These are phyloP conservation scores for Typha latifolia DNA, from an alignment of 176 grass and related monocot genomes.

Conservation along the genomic window DNA sequence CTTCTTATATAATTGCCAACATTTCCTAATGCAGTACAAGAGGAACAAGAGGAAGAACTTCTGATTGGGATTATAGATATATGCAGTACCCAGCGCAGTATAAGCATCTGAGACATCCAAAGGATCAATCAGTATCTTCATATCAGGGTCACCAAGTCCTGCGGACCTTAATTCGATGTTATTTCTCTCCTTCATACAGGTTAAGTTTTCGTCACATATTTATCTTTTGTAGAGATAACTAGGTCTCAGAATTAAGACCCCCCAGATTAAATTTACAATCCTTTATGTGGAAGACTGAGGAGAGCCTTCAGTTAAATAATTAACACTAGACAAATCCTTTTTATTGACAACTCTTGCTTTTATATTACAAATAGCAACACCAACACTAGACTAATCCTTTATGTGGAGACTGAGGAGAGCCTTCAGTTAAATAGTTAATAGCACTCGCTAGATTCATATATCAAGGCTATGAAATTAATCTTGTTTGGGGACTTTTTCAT, in stretches of 20 bases:
- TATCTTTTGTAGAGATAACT: too few relatives aligned
- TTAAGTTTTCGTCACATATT: constrained; percentile 29
- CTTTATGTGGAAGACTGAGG: too few relatives aligned
- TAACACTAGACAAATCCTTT: neutral
- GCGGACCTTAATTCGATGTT: constrained; percentile 78
- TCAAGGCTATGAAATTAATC: too few relatives aligned
- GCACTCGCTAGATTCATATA: too few relatives aligned
- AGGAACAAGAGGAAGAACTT: constrained; percentile 21
- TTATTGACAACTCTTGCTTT: neutral
- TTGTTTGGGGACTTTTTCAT: too few relatives aligned
- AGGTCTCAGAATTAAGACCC: too few relatives aligned
- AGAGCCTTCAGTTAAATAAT: too few relatives aligned
- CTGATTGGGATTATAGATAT: constrained; percentile 79
- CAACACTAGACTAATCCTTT: too few relatives aligned
- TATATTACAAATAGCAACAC: too few relatives aligned
- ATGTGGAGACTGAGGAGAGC: too few relatives aligned
- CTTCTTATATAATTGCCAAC: neutral
- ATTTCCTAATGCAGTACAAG: constrained; percentile 25
- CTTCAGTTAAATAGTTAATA: too few relatives aligned
- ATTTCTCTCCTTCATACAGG: constrained; percentile 66
- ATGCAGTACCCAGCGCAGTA: constrained; percentile 51
- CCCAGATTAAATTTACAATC: too few relatives aligned
- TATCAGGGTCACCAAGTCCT: constrained; percentile 84
- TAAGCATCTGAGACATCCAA: constrained; percentile 42
- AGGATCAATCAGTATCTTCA: constrained; percentile 70